Conservation (phyloP, 352 stramenopile genomes). For the Lagenidium sp. region DNA sequence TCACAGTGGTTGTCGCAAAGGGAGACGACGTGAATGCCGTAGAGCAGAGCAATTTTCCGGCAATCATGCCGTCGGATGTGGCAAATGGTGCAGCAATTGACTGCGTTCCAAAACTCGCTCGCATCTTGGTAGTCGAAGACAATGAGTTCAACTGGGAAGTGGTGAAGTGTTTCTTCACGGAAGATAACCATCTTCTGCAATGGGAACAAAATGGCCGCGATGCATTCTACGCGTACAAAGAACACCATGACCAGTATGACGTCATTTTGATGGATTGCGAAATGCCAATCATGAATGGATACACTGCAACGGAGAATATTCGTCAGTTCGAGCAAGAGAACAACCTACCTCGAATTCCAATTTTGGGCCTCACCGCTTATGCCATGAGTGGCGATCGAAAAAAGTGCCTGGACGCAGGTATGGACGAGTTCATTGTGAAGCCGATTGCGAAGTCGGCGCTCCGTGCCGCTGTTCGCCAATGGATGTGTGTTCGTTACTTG, state of each 20-base stretch:
- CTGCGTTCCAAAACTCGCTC: constrained; percentile 48
- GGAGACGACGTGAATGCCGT: constrained; percentile 35
- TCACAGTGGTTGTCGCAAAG: constrained; percentile 59
- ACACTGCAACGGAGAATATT: constrained; percentile 64
- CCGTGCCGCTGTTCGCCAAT: constrained; percentile 61
- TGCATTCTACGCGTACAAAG: constrained; percentile 58
- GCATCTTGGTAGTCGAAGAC: constrained; percentile 81
- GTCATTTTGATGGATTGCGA: constrained; percentile 83
- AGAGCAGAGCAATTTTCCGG: constrained; percentile 30
- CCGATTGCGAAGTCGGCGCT: constrained; percentile 65
- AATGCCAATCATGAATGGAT: constrained; percentile 85
- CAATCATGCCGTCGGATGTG: constrained; percentile 17
- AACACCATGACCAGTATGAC: constrained; percentile 71
- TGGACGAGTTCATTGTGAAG: constrained; percentile 86
- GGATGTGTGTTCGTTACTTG: constrained; percentile 69
- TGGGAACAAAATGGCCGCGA: constrained; percentile 76
- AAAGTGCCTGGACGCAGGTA: constrained; percentile 74
- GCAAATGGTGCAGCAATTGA: constrained; percentile 14
- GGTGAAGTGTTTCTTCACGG: constrained; percentile 78
- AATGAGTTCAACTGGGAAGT: constrained; percentile 90
- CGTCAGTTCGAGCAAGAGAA: constrained; percentile 59
- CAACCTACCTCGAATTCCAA: constrained; percentile 61
- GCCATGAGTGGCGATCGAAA: constrained; percentile 79
- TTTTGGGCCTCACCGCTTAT: constrained; percentile 79
- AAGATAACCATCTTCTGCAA: constrained; percentile 74